These are phyloP conservation scores for Sicyos baderoa DNA, from an alignment of 306 rosid species.

Conservation along the genomic window DNA sequence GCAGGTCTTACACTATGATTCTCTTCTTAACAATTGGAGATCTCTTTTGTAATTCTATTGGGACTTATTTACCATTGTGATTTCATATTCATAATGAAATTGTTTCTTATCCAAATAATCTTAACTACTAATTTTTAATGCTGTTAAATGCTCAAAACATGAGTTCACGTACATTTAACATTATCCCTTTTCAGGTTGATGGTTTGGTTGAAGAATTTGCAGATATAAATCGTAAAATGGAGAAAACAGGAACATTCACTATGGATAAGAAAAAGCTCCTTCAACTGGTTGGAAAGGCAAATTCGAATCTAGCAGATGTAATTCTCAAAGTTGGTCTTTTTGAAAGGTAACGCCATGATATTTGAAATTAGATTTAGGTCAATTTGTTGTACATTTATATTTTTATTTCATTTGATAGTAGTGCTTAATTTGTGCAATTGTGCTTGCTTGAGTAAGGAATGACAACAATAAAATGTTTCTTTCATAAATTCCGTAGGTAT, in stretches of 20 bases:
- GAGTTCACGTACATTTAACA: not conserved
- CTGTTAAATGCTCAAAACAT: slow-evolving; percentile 6
- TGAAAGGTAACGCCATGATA: slow-evolving; percentile 57
- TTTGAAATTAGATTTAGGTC: not conserved
- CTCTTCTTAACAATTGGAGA: no score
- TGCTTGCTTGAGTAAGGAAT: not conserved
- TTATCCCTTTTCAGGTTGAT: slow-evolving; percentile 54
- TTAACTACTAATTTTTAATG: not conserved
- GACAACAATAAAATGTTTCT: not conserved
- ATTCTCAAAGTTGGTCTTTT: slow-evolving; percentile 97
- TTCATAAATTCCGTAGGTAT: not conserved
- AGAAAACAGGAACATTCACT: slow-evolving; percentile 92
- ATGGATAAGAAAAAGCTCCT: slow-evolving; percentile 96
- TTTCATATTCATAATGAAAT: no score
- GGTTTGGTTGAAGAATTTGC: slow-evolving; percentile 90
- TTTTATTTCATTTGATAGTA: not conserved
- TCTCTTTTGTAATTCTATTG: no score
- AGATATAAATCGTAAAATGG: slow-evolving; percentile 89
- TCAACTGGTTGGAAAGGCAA: slow-evolving; percentile 96
- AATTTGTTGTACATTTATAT: not conserved
- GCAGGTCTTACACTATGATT: no score
- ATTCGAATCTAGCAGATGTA: slow-evolving; percentile 84
- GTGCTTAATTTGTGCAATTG: not conserved
- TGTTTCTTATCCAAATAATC: no score
- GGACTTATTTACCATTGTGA: no score